phyloP scores from a whole-genome alignment of 2,329 filamentous ascomycete genomes.

The Trichoderma atroviride region DNA sequence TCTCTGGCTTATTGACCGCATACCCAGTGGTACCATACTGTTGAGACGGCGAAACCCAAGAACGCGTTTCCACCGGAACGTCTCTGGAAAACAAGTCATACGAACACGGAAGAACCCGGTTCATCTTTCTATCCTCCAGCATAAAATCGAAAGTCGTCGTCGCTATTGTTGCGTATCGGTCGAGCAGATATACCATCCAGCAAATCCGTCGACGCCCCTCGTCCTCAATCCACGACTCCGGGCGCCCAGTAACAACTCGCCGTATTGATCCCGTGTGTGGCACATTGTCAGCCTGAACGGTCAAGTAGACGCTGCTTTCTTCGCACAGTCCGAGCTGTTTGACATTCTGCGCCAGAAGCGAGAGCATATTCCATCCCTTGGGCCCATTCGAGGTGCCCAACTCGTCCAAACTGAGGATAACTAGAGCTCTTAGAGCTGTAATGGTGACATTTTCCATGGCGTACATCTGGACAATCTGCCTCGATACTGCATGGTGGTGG shows the following conservation, averaged over 20 bases:
- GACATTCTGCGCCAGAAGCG: conserved; percentile 44
- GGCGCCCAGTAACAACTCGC: conserved; percentile 40
- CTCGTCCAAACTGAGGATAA: conserved; percentile 48
- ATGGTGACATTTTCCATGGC: conserved; percentile 47
- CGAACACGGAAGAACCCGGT: conserved; percentile 47
- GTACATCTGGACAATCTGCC: conserved; percentile 46
- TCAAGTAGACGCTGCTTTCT: conserved; percentile 44
- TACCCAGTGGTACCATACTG: conserved; percentile 34
- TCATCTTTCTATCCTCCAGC: conserved; percentile 45
- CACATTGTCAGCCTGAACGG: conserved; percentile 38
- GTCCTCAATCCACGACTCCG: conserved; percentile 50
- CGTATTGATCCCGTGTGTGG: conserved; percentile 42
- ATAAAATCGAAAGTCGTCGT: conserved; percentile 47
- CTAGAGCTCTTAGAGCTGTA: conserved; percentile 43
- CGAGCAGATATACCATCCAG: conserved; percentile 51
- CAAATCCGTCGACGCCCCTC: conserved; percentile 47
- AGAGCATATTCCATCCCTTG: conserved; percentile 46
- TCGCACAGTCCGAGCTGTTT: conserved; percentile 45
- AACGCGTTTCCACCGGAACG: conserved; percentile 47
- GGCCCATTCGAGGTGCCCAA: conserved; percentile 49
- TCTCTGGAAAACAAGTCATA: conserved; percentile 50
- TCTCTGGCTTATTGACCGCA: conserved; percentile 45
- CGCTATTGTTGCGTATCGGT: conserved; percentile 48
- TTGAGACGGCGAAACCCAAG: conserved; percentile 34
- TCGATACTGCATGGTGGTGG: conserved; percentile 45